These are phyloP conservation scores for Aureobasidium uvarum DNA, from an alignment of 2,329 filamentous ascomycete genomes.

Conservation along the genomic window DNA sequence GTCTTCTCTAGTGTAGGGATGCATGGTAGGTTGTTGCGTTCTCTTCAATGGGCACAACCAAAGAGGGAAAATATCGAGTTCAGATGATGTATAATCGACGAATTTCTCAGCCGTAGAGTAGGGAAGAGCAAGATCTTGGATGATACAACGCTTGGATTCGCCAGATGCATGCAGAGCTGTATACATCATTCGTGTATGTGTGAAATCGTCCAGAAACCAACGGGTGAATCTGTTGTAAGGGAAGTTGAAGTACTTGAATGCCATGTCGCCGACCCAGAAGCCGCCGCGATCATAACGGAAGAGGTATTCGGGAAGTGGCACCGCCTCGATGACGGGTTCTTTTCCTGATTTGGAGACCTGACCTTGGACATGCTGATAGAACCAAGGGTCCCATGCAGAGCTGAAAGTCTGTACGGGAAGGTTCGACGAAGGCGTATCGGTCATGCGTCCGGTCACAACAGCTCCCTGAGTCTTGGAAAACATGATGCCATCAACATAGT, in stretches of 20 bases:
- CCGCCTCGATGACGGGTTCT: slow-evolving; percentile 47
- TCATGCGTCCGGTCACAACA: slow-evolving; percentile 48
- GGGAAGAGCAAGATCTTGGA: slow-evolving; percentile 61
- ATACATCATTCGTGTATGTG: slow-evolving; percentile 65
- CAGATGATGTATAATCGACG: slow-evolving; percentile 44
- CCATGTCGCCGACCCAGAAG: slow-evolving; percentile 65
- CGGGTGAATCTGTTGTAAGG: slow-evolving; percentile 66
- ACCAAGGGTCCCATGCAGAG: slow-evolving; percentile 51
- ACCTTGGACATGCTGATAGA: slow-evolving; percentile 47
- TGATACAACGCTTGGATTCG: slow-evolving; percentile 59
- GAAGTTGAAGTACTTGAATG: slow-evolving; percentile 62
- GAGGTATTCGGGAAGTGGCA: slow-evolving; percentile 65
- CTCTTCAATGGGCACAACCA: slow-evolving; percentile 49
- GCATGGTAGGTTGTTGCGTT: slow-evolving; percentile 35
- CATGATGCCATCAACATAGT: slow-evolving; percentile 54
- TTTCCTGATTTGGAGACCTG: slow-evolving; percentile 30
- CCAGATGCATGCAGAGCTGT: slow-evolving; percentile 62
- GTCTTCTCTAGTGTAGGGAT: slow-evolving; percentile 36
- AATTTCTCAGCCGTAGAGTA: slow-evolving; percentile 46
- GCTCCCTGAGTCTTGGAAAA: slow-evolving; percentile 46
- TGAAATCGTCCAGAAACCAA: slow-evolving; percentile 59
- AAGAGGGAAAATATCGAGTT: slow-evolving; percentile 48
- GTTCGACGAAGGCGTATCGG: slow-evolving; percentile 31
- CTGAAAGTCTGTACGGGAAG: slow-evolving; percentile 40
- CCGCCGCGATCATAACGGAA: slow-evolving; percentile 69